These are phyloP conservation scores for Lathyrus oleraceus DNA, from an alignment of 306 rosid species.

Conservation along the genomic window DNA sequence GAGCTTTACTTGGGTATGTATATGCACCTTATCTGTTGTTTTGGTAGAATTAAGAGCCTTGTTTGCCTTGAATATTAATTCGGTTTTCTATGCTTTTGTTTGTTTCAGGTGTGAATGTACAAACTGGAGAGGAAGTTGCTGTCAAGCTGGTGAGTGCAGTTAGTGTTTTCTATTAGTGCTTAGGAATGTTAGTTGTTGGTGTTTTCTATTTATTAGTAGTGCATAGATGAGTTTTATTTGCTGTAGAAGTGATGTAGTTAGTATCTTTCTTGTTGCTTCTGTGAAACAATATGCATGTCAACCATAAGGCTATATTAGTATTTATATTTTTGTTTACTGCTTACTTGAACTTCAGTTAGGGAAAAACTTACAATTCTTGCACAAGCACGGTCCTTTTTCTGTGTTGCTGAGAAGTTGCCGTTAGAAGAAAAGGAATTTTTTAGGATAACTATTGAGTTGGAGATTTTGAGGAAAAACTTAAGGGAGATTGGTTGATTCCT, in stretches of 20 bases:
- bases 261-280: not conserved
- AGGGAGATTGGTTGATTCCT: slow-evolving; percentile 25
- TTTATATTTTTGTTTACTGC: slow-evolving; percentile 12
- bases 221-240: slow-evolving; percentile 19
- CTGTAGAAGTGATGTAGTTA: slow-evolving; percentile 13
- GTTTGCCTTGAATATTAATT: slow-evolving; percentile 18
- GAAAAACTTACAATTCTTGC: slow-evolving; percentile 14
- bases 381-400: slow-evolving; percentile 4
- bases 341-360: slow-evolving; percentile 9
- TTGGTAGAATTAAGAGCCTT: slow-evolving; percentile 24
- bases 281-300: not conserved
- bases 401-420: slow-evolving; percentile 18
- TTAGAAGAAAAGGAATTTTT: slow-evolving; percentile 21
- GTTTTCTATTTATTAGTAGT: slow-evolving; percentile 6
- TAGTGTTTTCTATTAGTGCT: slow-evolving; percentile 23
- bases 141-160: slow-evolving; percentile 79
- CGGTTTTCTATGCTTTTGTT: slow-evolving; percentile 47
- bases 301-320: not conserved
- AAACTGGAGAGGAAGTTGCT: slow-evolving; percentile 96
- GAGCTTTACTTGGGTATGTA: slow-evolving; percentile 91
- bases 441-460: slow-evolving; percentile 6
- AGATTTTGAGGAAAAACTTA: slow-evolving; percentile 28
- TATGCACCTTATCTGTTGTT: slow-evolving; percentile 35
- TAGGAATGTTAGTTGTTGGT: slow-evolving; percentile 9
- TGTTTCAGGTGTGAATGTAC: slow-evolving; percentile 81